Evolutionary conservation across 768 basidiomycete genomes (phyloP).

Genomic region (Sistotremastrum niveocremeum): DNA sequence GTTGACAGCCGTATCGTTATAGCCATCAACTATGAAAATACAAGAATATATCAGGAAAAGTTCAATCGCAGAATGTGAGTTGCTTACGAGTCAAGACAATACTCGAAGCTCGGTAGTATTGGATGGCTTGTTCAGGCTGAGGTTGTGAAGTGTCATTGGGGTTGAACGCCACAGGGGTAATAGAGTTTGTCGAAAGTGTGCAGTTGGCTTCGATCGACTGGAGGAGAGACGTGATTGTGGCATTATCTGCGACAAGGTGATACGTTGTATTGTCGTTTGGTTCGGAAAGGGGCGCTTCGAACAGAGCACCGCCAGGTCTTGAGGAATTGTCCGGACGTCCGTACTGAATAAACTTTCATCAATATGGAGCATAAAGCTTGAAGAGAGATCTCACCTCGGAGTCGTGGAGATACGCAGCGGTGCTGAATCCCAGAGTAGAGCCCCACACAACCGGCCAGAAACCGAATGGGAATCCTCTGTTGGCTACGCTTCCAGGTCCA

Average conservation of each 20-base stretch:
- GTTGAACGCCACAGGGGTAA: slow-evolving; percentile 19
- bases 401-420: slow-evolving; percentile 21
- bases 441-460: slow-evolving; percentile 55
- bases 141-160: slow-evolving; percentile 15
- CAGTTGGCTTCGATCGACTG: slow-evolving; percentile 30
- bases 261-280: slow-evolving; percentile 27
- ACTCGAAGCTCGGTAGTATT: slow-evolving; percentile 58
- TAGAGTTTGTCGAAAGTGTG: slow-evolving; percentile 17
- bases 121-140: slow-evolving; percentile 40
- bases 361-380: not conserved
- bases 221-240: slow-evolving; percentile 31
- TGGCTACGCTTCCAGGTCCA: slow-evolving; percentile 29
- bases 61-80: too few relatives aligned
- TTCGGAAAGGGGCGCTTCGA: slow-evolving; percentile 27
- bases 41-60: too few relatives aligned
- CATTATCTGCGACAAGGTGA: slow-evolving; percentile 34
- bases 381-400: slow-evolving; percentile 25
- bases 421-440: slow-evolving; percentile 13
- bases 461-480: slow-evolving; percentile 45
- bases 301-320: slow-evolving; percentile 35
- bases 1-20: slow-evolving; percentile 45
- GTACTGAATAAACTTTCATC: slow-evolving; percentile 22
- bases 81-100: slow-evolving; percentile 31
- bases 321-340: slow-evolving; percentile 29
- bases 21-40: slow-evolving; percentile 31